Conservation (phyloP, 257 asterid genomes). For the Linderniella brevidens region DNA sequence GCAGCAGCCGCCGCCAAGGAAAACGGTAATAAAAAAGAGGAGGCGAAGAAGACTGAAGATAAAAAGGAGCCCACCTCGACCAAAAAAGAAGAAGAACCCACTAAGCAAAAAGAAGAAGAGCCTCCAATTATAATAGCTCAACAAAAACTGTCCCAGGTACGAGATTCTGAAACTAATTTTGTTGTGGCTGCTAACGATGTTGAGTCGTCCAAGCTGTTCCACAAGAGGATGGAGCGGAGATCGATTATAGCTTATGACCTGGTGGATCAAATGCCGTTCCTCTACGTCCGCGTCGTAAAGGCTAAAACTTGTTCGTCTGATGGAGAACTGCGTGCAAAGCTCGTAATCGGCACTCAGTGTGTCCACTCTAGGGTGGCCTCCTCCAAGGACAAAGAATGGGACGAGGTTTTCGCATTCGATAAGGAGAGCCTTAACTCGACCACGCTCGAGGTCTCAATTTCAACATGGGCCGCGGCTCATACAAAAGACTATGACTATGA, state of each 20-base stretch:
- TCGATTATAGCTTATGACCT: constrained; percentile 50
- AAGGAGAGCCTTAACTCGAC: constrained; percentile 65
- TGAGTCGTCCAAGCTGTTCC: constrained; percentile 33
- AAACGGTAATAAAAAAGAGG: constrained; percentile 6
- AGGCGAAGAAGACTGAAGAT: constrained; percentile 37
- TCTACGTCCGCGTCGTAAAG: constrained; percentile 62
- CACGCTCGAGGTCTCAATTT: constrained; percentile 48
- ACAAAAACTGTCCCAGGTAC: constrained; percentile 17
- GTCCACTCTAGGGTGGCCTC: constrained; percentile 38
- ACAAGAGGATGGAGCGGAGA: constrained; percentile 33
- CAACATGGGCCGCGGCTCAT: constrained; percentile 28
- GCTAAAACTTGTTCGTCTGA: constrained; percentile 39
- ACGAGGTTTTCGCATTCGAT: constrained; percentile 83
- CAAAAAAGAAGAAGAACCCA: background rate
- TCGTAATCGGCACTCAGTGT: constrained; percentile 70
- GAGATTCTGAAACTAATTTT: constrained; percentile 8
- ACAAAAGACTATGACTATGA: constrained; percentile 31
- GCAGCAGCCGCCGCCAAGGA: constrained; percentile 1
- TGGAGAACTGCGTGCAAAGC: constrained; percentile 36
- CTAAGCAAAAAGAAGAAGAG: too few relatives aligned
- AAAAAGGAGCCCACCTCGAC: constrained; percentile 5
- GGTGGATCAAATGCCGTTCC: constrained; percentile 77
- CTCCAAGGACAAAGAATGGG: constrained; percentile 43
- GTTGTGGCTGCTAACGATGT: constrained; percentile 20
- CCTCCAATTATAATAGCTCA: constrained; percentile 45